Conservation (phyloP, 768 basidiomycete genomes). For the Suillus placidus region DNA sequence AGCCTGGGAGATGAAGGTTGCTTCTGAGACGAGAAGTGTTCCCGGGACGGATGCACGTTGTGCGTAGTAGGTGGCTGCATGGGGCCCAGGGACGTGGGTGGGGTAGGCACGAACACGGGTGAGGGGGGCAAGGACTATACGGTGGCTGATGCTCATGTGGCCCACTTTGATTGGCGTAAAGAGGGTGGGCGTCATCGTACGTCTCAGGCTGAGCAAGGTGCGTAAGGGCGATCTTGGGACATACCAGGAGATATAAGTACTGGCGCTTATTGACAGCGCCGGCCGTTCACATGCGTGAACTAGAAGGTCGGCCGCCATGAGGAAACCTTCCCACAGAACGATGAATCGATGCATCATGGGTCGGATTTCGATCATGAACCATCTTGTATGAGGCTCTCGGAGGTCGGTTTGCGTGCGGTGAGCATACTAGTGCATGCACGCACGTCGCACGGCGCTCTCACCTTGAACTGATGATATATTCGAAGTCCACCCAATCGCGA, state of each 20-base stretch:
- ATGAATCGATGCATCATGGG: too few species aligned
- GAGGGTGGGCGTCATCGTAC: slow-evolving; percentile 12
- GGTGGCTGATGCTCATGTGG: slow-evolving; percentile 32
- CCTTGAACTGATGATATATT: too few species aligned
- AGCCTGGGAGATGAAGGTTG: slow-evolving; percentile 38
- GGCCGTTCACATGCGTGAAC: too few species aligned
- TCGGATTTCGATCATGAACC: too few species aligned
- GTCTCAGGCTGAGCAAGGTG: background rate
- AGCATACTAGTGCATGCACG: too few species aligned
- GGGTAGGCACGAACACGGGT: slow-evolving; percentile 35
- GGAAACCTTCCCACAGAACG: too few species aligned
- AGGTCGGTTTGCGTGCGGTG: too few species aligned
- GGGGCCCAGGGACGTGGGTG: slow-evolving; percentile 31
- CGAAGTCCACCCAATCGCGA: too few species aligned
- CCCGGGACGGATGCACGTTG: slow-evolving; percentile 42
- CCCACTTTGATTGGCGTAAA: slow-evolving; percentile 39
- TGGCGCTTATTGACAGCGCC: background rate
- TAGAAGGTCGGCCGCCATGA: too few species aligned
- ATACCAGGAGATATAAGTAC: background rate
- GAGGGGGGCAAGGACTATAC: slow-evolving; percentile 41
- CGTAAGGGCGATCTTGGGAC: background rate
- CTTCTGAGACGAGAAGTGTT: slow-evolving; percentile 50
- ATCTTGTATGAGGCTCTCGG: too few species aligned
- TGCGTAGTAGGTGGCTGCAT: slow-evolving; percentile 40
- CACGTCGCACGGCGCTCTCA: too few species aligned